A percentile compares a stretch with the other conserved stretches of the same genome.
Evolutionary conservation across 2,329 filamentous ascomycete species (phyloP).

Genomic region (Xylaria sp.): DNA sequence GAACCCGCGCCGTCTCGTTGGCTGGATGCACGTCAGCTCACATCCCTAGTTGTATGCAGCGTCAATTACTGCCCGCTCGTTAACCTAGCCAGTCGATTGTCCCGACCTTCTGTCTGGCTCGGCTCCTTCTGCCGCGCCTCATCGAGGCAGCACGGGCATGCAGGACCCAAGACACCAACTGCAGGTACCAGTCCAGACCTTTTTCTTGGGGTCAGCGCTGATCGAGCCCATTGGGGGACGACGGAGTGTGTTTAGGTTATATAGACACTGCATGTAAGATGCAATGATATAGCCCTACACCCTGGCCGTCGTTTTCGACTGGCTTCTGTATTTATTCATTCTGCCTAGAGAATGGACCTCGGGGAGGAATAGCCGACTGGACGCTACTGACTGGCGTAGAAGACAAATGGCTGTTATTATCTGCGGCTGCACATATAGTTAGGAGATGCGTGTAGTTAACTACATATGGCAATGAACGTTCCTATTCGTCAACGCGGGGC

Average conservation of each 20-base stretch:
- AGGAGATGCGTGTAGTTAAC: background rate
- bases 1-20: constrained; percentile 2
- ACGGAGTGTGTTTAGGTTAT: background rate
- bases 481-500: background rate
- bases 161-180: constrained; percentile 2
- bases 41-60: constrained; percentile 11
- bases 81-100: background rate
- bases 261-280: background rate
- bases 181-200: constrained; percentile 5
- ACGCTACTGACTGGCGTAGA: background rate
- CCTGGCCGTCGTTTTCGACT: too few species aligned
- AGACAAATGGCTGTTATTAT: background rate
- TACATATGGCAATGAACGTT: background rate
- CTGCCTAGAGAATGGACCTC: background rate
- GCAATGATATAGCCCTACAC: background rate
- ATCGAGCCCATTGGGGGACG: background rate
- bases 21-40: constrained; percentile 17
- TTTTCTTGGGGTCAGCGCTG: background rate
- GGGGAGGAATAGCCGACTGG: background rate
- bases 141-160: background rate
- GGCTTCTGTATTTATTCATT: too few species aligned
- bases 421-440: background rate
- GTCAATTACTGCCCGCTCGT: background rate
- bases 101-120: background rate
- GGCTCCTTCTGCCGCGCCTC: background rate